Evolutionary conservation across 2,329 filamentous ascomycete genomes (phyloP), one percentile per base, ranked within the genome.

Genomic region (Neophaeococcomyces aloes): DNA sequence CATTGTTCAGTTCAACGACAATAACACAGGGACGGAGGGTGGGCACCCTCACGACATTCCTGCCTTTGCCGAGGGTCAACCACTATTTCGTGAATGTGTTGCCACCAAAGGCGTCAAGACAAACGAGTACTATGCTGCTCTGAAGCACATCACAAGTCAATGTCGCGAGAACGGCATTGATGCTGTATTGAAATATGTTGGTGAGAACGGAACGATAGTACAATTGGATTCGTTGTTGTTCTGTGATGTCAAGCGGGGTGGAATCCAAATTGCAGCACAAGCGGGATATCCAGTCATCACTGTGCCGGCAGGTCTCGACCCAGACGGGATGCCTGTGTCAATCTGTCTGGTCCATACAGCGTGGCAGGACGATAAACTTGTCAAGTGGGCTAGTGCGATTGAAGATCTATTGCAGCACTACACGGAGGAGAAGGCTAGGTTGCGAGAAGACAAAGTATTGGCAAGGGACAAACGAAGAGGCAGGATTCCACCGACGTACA

Each of bases 231-330:
- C 74, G 1, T 65, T 87, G 2, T 66, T 88, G 1, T 78, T 84
- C 0, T 82, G 82, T 4, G 69, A 80, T 0, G 76, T 82, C 54
- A 77, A 81, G 2, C 81, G 72, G 0, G 79, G 83, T 58, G 74
- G 75, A 3, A 77, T 77, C 48, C 77, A 30, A 19, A 74, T 84
- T 47, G 78, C 81, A 0, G 83, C 83, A 0, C 81, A 86, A 61
- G 83, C 83, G 3, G 81, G 82, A 0, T 87, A 86, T 56, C 83
- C 83, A 0, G 71, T 83, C 56, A 68, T 86, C 39, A 84, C 81
- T 0, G 57, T 87, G 1, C 83, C 83, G 0, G 78, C 71, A 0
- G 78, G 78, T 1, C 64, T 76, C 4, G 67, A 59, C 35, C 33
- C 52, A 1, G 52, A 53, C 17, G 53, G 53, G 1, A 45, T 57